A percentile compares a stretch with the other conserved stretches of the same genome.
Conservation (phyloP, 2,329 filamentous ascomycete species). For the Colletotrichum sp. region DNA sequence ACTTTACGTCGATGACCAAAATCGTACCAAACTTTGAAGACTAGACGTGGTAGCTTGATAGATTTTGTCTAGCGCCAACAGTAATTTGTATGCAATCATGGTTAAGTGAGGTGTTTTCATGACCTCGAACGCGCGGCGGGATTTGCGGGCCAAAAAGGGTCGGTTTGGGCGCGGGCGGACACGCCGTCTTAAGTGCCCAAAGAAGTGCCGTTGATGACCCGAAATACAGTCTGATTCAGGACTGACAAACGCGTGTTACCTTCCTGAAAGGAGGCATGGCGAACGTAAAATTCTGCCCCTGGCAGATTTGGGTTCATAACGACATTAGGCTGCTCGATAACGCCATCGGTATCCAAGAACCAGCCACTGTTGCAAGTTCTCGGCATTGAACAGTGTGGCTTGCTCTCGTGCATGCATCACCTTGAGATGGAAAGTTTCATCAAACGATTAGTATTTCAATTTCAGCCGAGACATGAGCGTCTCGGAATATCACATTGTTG, state of each 20-base stretch:
- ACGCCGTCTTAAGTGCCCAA: background rate
- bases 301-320: slow-evolving; percentile 9
- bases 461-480: too few relatives aligned
- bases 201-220: background rate
- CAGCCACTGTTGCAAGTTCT: background rate
- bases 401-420: rapidly evolving
- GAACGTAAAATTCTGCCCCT: background rate
- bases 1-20: background rate
- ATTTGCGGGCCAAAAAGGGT: background rate
- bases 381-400: background rate
- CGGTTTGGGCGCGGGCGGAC: background rate
- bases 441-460: background rate
- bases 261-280: background rate
- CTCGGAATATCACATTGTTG: background rate
- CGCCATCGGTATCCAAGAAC: slow-evolving; percentile 1
- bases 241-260: background rate
- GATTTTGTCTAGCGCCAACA: background rate
- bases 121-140: background rate
- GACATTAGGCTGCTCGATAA: slow-evolving; percentile 9
- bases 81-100: background rate
- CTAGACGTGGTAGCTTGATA: rapidly evolving
- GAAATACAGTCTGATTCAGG: background rate
- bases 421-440: background rate
- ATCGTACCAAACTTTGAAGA: background rate
- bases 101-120: background rate